Conservation (phyloP, 805 yeast genomes). For the Starmera quercuum region DNA sequence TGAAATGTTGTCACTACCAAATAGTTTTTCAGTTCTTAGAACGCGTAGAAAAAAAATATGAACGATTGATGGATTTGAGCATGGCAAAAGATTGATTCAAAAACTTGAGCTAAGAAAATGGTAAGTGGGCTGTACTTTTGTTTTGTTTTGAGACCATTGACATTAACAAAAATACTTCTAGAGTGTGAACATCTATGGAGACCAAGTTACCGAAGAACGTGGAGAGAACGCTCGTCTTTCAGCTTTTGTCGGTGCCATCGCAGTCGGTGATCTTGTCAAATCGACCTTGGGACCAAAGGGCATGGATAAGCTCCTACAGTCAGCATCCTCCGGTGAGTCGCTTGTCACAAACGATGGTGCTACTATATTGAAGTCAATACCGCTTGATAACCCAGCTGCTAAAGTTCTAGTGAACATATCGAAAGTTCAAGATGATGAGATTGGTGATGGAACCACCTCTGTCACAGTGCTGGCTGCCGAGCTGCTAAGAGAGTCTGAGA, state of each 20-base stretch:
- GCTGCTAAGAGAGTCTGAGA: slow-evolving; percentile 89
- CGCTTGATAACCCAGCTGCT: slow-evolving; percentile 96
- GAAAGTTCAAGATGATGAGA: slow-evolving; percentile 96
- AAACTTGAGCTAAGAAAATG: slow-evolving; percentile 1
- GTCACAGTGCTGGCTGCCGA: slow-evolving; percentile 91
- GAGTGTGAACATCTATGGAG: slow-evolving; percentile 88
- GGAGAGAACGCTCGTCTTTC: slow-evolving; percentile 98
- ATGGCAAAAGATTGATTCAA: slow-evolving; percentile 1
- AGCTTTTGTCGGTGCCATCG: slow-evolving; percentile 97
- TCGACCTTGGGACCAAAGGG: slow-evolving; percentile 97
- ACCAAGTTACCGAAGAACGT: slow-evolving; percentile 94
- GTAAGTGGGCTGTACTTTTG: no score
- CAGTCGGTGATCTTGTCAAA: slow-evolving; percentile 96
- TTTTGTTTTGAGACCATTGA: no score
- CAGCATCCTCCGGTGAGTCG: slow-evolving; percentile 71
- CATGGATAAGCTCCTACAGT: slow-evolving; percentile 91
- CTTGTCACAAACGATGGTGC: slow-evolving; percentile 98
- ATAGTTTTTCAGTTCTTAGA: neutral
- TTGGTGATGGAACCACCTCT: slow-evolving; percentile 97
- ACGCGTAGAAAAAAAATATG: neutral
- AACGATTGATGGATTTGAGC: neutral
- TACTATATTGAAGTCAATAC: slow-evolving; percentile 87
- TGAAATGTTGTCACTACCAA: neutral
- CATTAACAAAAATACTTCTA: no score
- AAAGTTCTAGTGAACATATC: slow-evolving; percentile 90